Evolutionary conservation across 768 basidiomycete species (phyloP), one percentile per base, ranked within the genome.

Genomic region (Saitozyma sp.): DNA sequence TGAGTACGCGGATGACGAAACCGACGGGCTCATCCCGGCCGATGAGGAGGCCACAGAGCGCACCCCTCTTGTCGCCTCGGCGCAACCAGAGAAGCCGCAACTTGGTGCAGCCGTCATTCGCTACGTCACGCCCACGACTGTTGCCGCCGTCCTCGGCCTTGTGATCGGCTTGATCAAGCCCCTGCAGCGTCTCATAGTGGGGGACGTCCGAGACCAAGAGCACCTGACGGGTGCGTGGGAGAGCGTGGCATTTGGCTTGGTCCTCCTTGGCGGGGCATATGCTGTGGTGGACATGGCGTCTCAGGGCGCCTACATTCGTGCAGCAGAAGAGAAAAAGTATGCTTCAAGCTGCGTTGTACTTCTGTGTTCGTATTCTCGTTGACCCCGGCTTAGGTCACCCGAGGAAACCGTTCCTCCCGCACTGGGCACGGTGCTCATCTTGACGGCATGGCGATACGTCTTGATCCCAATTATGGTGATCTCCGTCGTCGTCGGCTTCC

Each of bases 161-260:
- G 11, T 78, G 16, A 65, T 78, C 11, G 72, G 71, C 41, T 40
- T 75, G 8, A 69, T 77, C 55, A 75, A 75, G 55, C 73, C 72
- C 9, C 8, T 76, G 1, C 71, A 75, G 48, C 56, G 64, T 45
- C 46, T 64, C n/a, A 9, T 76, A 3, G 55, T 73, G 9, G 72
- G 72, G 5, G 54, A 62, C n/a, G 51, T 54, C 41, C 42, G 43
- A 37, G 11, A 46, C 0, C 59, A 41, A 16, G 62, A 37, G 9
- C 39, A 66, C 0, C 56, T 58, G 14, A 69, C 61, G n/a, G 73
- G 73, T 56, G 20, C 71, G 3, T 77, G 77, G 77, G 64, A 68
- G n/a, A 70, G 66, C 54, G 37, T 75, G 9, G 77, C 75, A 1
- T 56, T 62, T 4, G 74, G 65, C 4, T 19, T 78, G 17, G 52